Percentiles rank a stretch among this genome's conserved stretches.
Conservation (phyloP, 2,329 filamentous ascomycete genomes). For the Trichoderma arundinaceum region DNA sequence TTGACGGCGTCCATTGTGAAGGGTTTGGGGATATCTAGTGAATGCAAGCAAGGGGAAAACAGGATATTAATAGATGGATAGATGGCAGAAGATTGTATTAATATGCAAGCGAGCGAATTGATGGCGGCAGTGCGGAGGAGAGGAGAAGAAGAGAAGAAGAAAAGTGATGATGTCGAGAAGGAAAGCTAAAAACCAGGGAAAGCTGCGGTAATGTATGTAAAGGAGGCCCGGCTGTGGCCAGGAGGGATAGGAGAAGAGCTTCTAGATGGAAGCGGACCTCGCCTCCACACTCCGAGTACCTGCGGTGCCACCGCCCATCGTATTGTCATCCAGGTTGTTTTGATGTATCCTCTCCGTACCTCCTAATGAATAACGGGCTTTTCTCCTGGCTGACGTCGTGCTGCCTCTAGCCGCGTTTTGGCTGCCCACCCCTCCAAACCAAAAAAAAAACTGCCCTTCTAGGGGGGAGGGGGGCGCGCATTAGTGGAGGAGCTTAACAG, state of each 20-base stretch:
- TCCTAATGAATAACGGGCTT: background rate
- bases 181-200: slow-evolving; percentile 29
- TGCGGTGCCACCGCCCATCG: background rate
- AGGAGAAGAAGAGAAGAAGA: slow-evolving; percentile 27
- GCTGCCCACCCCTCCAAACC: slow-evolving; percentile 22
- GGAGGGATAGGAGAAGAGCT: slow-evolving; percentile 35
- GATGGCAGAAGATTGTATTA: slow-evolving; percentile 8
- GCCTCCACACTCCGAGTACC: slow-evolving; percentile 3
- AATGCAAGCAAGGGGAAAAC: background rate
- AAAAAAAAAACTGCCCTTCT: slow-evolving; percentile 9
- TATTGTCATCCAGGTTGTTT: background rate
- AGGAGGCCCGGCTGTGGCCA: slow-evolving; percentile 32
- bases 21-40: slow-evolving; percentile 1
- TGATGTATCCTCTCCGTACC: slow-evolving; percentile 12
- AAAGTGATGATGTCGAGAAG: slow-evolving; percentile 27
- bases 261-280: slow-evolving; percentile 11
- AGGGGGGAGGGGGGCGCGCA: slow-evolving; percentile 17
- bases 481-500: slow-evolving; percentile 29
- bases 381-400: slow-evolving; percentile 31
- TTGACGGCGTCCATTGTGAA: slow-evolving; percentile 53
- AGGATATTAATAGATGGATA: slow-evolving; percentile 9
- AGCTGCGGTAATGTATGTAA: slow-evolving; percentile 34
- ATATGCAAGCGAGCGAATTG: slow-evolving; percentile 23
- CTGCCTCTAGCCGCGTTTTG: slow-evolving; percentile 13
- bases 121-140: slow-evolving; percentile 10